phyloP scores from a whole-genome alignment of 192 early-diverging fungal genomes.

The Backusella australiensis region DNA sequence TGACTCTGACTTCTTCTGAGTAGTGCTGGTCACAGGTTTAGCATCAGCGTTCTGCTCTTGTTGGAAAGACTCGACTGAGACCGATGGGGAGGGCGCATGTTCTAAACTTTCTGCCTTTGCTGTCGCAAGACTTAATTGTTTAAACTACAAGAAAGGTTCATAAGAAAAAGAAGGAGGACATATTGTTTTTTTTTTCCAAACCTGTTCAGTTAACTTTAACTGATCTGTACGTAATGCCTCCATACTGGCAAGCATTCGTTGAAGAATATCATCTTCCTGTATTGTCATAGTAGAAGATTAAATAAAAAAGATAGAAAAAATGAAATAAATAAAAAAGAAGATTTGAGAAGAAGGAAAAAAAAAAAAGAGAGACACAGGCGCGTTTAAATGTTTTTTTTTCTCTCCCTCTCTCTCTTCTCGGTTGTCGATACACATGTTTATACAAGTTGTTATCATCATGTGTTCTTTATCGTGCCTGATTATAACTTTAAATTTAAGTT shows the following conservation, averaged over 20 bases:
- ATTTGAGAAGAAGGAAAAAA: slow-evolving; percentile 17
- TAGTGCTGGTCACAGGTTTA: neutral
- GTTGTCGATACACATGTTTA: neutral
- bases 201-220: slow-evolving; percentile 21
- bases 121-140: neutral
- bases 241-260: slow-evolving; percentile 24
- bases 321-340: slow-evolving; percentile 24
- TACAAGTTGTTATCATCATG: neutral
- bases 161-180: neutral
- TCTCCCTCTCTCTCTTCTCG: neutral
- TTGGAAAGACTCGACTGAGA: neutral
- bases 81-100: neutral
- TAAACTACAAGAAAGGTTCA: neutral
- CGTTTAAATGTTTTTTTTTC: neutral
- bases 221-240: slow-evolving; percentile 32
- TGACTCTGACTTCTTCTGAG: neutral
- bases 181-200: neutral
- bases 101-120: neutral
- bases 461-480: neutral
- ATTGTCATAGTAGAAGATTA: slow-evolving; percentile 13
- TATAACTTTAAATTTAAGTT: slow-evolving; percentile 3
- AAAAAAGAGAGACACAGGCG: neutral
- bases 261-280: slow-evolving; percentile 7
- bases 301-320: neutral
- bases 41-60: neutral